Conservation (phyloP, 2,329 filamentous ascomycete genomes). For the Aspergillus sp. region DNA sequence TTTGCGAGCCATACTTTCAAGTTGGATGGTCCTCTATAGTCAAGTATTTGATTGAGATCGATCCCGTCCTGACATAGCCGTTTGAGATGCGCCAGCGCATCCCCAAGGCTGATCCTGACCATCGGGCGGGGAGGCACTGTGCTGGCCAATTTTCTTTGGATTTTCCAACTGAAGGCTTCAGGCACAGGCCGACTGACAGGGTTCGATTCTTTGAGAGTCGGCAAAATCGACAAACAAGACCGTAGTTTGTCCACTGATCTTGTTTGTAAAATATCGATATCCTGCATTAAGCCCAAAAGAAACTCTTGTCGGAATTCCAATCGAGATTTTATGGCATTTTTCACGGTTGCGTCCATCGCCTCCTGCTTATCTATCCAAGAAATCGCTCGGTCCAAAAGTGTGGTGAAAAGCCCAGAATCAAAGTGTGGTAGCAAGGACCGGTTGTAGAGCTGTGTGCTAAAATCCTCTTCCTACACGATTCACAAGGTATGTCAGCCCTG, state of each 20-base stretch:
- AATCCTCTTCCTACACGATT: constrained; percentile 78
- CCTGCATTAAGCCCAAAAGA: constrained; percentile 40
- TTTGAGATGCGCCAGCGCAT: constrained; percentile 68
- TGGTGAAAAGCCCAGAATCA: constrained; percentile 55
- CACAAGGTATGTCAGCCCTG: background rate
- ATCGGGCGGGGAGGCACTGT: constrained; percentile 92
- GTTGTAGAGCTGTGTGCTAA: constrained; percentile 88
- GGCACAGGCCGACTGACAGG: constrained; percentile 64
- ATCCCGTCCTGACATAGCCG: constrained; percentile 71
- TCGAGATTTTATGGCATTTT: constrained; percentile 62
- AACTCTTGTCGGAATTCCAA: constrained; percentile 63
- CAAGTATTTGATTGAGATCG: constrained; percentile 66
- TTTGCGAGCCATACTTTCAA: constrained; percentile 56
- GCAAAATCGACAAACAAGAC: constrained; percentile 47
- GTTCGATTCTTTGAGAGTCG: constrained; percentile 60
- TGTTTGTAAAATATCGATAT: constrained; percentile 32
- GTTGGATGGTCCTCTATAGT: constrained; percentile 67
- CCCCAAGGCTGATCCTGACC: constrained; percentile 70
- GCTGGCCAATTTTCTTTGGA: constrained; percentile 88
- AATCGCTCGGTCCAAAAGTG: constrained; percentile 56
- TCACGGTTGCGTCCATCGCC: constrained; percentile 36
- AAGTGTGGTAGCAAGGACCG: constrained; percentile 70
- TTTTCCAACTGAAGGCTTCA: constrained; percentile 82
- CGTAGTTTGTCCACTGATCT: constrained; percentile 29
- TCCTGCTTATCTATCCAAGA: constrained; percentile 46